These are phyloP conservation scores for Sporodiniella umbellata DNA, from an alignment of 371 early-diverging fungal species.

Conservation along the genomic window DNA sequence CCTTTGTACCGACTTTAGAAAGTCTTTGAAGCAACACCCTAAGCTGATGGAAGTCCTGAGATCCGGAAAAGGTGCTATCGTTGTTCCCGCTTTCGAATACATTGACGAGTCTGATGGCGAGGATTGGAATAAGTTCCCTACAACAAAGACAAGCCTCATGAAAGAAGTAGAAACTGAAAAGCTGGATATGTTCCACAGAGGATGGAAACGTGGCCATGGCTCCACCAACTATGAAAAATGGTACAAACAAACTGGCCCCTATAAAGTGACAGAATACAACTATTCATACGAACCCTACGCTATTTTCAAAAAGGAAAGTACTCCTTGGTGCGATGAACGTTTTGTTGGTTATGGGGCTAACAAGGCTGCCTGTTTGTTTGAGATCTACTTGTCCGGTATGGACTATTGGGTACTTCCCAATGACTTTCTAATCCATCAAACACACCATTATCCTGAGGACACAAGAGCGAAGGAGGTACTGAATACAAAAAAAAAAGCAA, in stretches of 20 bases:
- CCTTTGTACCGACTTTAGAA: conserved; percentile 58
- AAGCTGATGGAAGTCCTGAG: conserved; percentile 40
- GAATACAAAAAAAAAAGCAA: no score
- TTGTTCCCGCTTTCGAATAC: conserved; percentile 69
- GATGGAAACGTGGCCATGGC: conserved; percentile 57
- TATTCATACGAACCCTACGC: conserved; percentile 65
- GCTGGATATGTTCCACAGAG: conserved; percentile 60
- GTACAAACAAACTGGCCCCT: conserved; percentile 44
- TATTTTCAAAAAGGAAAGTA: conserved; percentile 56
- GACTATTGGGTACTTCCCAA: conserved; percentile 62
- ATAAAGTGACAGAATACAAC: conserved; percentile 52
- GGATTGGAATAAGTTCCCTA: conserved; percentile 56
- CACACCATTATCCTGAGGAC: conserved; percentile 63
- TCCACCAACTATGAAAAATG: conserved; percentile 61
- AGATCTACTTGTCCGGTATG: conserved; percentile 61
- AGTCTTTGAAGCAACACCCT: conserved; percentile 35
- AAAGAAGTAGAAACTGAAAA: conserved; percentile 39
- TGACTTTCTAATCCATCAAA: conserved; percentile 66
- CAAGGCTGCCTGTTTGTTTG: conserved; percentile 69
- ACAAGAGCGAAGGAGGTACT: conserved; percentile 64
- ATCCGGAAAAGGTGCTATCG: conserved; percentile 50
- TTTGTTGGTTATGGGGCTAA: conserved; percentile 71
- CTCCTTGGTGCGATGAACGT: conserved; percentile 68
- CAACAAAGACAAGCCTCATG: conserved; percentile 42
- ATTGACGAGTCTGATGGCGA: conserved; percentile 50